phyloP scores from a whole-genome alignment of 2,329 filamentous ascomycete species.

The Fusarium buxicola region DNA sequence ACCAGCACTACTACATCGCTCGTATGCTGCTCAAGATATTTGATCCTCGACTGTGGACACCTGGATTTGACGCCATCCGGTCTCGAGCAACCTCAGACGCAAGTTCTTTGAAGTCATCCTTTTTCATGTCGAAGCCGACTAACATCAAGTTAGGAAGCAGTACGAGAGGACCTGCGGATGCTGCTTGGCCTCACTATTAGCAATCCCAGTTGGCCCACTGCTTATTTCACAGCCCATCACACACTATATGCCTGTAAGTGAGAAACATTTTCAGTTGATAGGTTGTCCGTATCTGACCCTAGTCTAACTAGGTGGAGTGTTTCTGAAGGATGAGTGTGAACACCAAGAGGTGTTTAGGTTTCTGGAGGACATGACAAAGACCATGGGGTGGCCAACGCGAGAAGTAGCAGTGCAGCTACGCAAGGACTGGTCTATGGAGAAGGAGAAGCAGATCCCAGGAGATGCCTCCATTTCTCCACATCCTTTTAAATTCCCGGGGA shows the following conservation, averaged over 20 bases:
- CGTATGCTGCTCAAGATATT: constrained; percentile 55
- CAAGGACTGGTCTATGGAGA: constrained; percentile 18
- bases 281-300: neutral
- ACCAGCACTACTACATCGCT: constrained; percentile 55
- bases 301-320: constrained; percentile 24
- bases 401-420: constrained; percentile 22
- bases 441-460: constrained; percentile 13
- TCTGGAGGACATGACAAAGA: constrained; percentile 26
- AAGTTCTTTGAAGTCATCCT: neutral
- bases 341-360: constrained; percentile 26
- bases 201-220: constrained; percentile 40
- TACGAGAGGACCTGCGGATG: constrained; percentile 38
- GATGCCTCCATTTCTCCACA: constrained; percentile 21
- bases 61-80: constrained; percentile 40
- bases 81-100: constrained; percentile 36
- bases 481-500: constrained; percentile 1
- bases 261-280: neutral
- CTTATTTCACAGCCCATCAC: constrained; percentile 45
- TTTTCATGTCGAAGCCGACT: neutral
- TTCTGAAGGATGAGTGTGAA: constrained; percentile 23
- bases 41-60: constrained; percentile 48
- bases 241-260: constrained; percentile 43
- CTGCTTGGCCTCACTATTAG: constrained; percentile 45
- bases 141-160: constrained; percentile 28
- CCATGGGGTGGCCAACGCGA: constrained; percentile 32